Evolutionary conservation across 1,284 basidiomycete genomes (phyloP).

Genomic region (Xanthoconium separans): DNA sequence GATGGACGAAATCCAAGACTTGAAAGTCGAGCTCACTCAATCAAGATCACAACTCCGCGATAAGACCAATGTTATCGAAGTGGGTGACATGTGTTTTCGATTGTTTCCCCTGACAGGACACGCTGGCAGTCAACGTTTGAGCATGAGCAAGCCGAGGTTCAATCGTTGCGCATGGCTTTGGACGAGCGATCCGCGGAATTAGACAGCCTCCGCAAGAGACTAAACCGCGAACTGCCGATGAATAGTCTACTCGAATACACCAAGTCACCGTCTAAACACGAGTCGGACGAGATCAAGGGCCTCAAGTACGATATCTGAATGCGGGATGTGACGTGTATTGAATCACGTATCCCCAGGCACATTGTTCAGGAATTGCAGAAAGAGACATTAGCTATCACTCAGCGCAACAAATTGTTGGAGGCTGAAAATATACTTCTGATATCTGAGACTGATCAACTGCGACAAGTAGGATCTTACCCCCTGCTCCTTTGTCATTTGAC

Average conservation of each 20-base stretch:
- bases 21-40: slow-evolving; percentile 45
- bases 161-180: slow-evolving; percentile 36
- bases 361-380: slow-evolving; percentile 87
- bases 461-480: slow-evolving; percentile 48
- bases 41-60: slow-evolving; percentile 11
- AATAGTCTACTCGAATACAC: slow-evolving; percentile 37
- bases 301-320: slow-evolving; percentile 56
- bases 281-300: slow-evolving; percentile 67
- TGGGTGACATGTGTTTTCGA: slow-evolving; percentile 18
- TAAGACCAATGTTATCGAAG: slow-evolving; percentile 7
- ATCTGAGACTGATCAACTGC: slow-evolving; percentile 77
- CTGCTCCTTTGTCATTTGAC: slow-evolving; percentile 1
- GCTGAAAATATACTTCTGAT: slow-evolving; percentile 74
- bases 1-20: slow-evolving; percentile 52
- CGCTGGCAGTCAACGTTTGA: slow-evolving; percentile 40
- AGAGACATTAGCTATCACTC: slow-evolving; percentile 66
- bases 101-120: slow-evolving; percentile 20
- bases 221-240: slow-evolving; percentile 54
- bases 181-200: slow-evolving; percentile 51
- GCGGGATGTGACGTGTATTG: slow-evolving; percentile 4
- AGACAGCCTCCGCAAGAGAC: slow-evolving; percentile 55
- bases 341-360: slow-evolving; percentile 48
- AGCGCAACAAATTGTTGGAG: slow-evolving; percentile 70
- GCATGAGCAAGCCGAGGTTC: slow-evolving; percentile 40
- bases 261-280: slow-evolving; percentile 46